phyloP scores from a whole-genome alignment of 768 basidiomycete genomes.

The Russula compacta region DNA sequence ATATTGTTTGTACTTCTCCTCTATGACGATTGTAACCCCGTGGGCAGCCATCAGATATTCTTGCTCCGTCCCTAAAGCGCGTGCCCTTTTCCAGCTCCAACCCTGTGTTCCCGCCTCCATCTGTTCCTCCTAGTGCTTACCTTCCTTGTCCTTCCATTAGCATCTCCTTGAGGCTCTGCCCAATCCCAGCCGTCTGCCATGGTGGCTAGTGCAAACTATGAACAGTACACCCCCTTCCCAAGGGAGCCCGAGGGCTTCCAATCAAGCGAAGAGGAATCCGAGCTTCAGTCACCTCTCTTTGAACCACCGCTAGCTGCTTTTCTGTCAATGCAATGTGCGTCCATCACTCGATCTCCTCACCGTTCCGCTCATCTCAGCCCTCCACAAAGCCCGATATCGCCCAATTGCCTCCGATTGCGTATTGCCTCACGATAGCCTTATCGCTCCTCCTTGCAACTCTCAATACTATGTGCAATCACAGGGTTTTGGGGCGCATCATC shows the following conservation, averaged over 20 bases:
- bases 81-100: constrained; percentile 19
- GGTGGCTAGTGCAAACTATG: constrained; percentile 48
- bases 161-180: constrained; percentile 23
- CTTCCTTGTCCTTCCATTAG: constrained; percentile 22
- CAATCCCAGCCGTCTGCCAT: constrained; percentile 30
- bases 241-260: constrained; percentile 53
- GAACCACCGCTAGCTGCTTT: constrained; percentile 38
- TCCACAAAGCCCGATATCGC: constrained; percentile 64
- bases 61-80: constrained; percentile 7
- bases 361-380: constrained; percentile 8
- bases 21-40: constrained; percentile 5
- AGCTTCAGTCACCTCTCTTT: constrained; percentile 65
- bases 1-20: background rate
- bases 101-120: constrained; percentile 25
- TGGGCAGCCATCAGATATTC: constrained; percentile 12
- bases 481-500: constrained; percentile 11
- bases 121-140: constrained; percentile 27
- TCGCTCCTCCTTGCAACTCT: constrained; percentile 14
- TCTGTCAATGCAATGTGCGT: constrained; percentile 26
- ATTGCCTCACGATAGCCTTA: constrained; percentile 16
- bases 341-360: constrained; percentile 20
- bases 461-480: constrained; percentile 16
- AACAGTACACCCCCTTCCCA: constrained; percentile 50
- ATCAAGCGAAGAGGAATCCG: constrained; percentile 70
- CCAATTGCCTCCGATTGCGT: constrained; percentile 17